Evolutionary conservation across 2,329 filamentous ascomycete species (phyloP), one percentile per base, ranked within the genome.

Genomic region (Rutstroemia sp.): DNA sequence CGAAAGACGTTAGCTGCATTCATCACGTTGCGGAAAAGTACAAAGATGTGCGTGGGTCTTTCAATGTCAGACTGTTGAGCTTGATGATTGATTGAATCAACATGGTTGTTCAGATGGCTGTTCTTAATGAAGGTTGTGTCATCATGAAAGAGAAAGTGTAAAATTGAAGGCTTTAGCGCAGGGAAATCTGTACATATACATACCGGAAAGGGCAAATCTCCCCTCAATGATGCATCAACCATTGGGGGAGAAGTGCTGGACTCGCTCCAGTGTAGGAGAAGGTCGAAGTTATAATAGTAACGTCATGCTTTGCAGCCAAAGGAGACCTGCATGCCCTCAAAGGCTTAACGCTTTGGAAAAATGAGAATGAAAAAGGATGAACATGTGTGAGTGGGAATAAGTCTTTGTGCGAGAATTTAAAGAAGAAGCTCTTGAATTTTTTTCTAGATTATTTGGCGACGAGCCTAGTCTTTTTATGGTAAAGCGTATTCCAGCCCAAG

Each of bases 91-190:
- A 65, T 63, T 68, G 64, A 72, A 73, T 82, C 80, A 77, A 81
- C 80, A 83, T 76, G 68, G 67, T 61, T 65, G 72, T 82, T 84
- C 78, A 78, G 81, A 80, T 82, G 80, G 80, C 80, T 79, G 80
- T 83, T 83, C 80, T 82, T 82, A 81, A 80, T 73, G 61, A 67
- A 60, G 68, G 75, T 68, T 63, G 39, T 73, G 72, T 83, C 80
- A 84, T 84, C 80, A 81, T 73, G 59, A 63, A 65, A 57, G 39
- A 42, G 39, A 19, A 49, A 47, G 30, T 34, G 30, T 12, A 34
- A 34, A 34, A 14, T 12, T 12, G 12, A 34, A 12, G 12, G 30
- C 30, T 34, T 34, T 12, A 34, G 12, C 9, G 9, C 30, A 34
- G 30, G 30, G 12, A 34, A 34, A 34, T 34, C 30, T 34, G 30